These are phyloP conservation scores for Powellomyces hirtus DNA, from an alignment of 192 early-diverging fungal genomes.

Conservation along the genomic window DNA sequence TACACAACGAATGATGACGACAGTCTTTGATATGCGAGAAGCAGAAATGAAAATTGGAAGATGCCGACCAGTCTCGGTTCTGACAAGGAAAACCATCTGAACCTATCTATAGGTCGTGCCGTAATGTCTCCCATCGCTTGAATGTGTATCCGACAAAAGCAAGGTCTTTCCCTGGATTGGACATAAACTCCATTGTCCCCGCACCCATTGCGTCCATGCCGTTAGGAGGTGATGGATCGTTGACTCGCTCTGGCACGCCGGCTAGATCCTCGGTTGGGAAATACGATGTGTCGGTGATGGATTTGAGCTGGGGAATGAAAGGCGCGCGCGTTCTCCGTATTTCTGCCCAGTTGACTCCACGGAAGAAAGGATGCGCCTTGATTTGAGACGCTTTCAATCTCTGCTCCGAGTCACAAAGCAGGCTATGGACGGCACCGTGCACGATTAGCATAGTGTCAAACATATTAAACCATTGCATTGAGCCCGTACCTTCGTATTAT, in stretches of 20 bases:
- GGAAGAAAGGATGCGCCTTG: slow-evolving; percentile 92
- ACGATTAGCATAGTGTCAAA: neutral
- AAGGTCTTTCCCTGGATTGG: slow-evolving; percentile 78
- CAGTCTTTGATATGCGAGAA: no score
- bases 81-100: no score
- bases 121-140: slow-evolving; percentile 74
- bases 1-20: no score
- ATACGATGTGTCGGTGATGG: slow-evolving; percentile 97
- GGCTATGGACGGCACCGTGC: slow-evolving; percentile 27
- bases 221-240: slow-evolving; percentile 63
- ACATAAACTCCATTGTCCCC: slow-evolving; percentile 22
- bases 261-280: slow-evolving; percentile 91
- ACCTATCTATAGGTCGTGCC: slow-evolving; percentile 46
- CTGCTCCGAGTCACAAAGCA: slow-evolving; percentile 84
- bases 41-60: no score
- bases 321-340: slow-evolving; percentile 84
- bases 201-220: slow-evolving; percentile 74
- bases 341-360: slow-evolving; percentile 86
- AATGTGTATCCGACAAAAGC: slow-evolving; percentile 99
- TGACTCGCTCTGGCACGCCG: slow-evolving; percentile 50
- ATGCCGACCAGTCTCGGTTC: no score
- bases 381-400: slow-evolving; percentile 86
- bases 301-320: slow-evolving; percentile 85
- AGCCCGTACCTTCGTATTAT: slow-evolving; percentile 72
- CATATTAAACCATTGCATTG: neutral